These are phyloP conservation scores for Achaetomium macrosporum DNA, from an alignment of 2,329 filamentous ascomycete genomes.

Conservation along the genomic window DNA sequence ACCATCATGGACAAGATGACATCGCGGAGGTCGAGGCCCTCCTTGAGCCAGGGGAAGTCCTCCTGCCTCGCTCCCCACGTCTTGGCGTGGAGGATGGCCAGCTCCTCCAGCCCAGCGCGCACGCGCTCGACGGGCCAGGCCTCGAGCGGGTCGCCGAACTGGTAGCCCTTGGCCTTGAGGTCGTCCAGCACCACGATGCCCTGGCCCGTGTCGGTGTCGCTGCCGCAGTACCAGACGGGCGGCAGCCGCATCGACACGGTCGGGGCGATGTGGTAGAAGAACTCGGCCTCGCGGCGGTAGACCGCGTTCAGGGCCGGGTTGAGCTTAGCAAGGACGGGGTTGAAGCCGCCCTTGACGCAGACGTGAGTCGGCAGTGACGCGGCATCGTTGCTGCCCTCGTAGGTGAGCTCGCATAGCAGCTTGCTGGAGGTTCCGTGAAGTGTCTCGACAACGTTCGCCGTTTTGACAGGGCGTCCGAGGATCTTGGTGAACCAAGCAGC, in stretches of 20 bases:
- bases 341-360: constrained; percentile 53
- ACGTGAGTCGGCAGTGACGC: constrained; percentile 11
- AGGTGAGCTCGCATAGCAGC: constrained; percentile 48
- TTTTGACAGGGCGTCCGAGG: constrained; percentile 16
- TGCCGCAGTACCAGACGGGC: constrained; percentile 17
- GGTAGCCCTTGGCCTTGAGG: constrained; percentile 51
- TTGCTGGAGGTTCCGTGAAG: constrained; percentile 22
- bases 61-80: constrained; percentile 32
- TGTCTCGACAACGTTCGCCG: constrained; percentile 12
- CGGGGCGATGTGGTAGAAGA: constrained; percentile 21
- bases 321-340: constrained; percentile 40
- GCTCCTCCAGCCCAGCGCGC: constrained; percentile 32
- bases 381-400: constrained; percentile 38
- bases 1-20: constrained; percentile 11
- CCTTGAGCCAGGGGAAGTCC: constrained; percentile 28
- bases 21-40: constrained; percentile 11
- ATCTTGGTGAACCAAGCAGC: constrained; percentile 22
- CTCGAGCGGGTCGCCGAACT: constrained; percentile 40
- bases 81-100: constrained; percentile 37
- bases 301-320: constrained; percentile 22
- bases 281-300: constrained; percentile 25
- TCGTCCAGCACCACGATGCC: constrained; percentile 65
- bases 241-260: constrained; percentile 23
- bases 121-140: constrained; percentile 22
- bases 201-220: constrained; percentile 34